Evolutionary conservation across 208 protist genomes (phyloP).

Genomic region (Trypanosoma melophagium): DNA sequence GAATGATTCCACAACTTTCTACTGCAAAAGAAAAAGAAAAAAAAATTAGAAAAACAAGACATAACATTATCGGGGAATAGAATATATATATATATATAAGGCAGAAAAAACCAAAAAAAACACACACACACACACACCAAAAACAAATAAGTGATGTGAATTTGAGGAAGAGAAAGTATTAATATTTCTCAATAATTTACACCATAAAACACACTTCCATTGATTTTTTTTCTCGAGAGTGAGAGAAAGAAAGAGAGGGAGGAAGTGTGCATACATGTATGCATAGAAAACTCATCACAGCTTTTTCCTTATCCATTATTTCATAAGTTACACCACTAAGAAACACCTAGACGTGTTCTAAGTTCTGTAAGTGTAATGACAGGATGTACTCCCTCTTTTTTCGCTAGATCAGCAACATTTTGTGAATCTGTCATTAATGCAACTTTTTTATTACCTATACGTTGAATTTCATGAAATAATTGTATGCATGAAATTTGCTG

Average conservation of each 20-base stretch:
- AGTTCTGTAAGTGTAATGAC: slow-evolving; percentile 44
- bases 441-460: slow-evolving; percentile 43
- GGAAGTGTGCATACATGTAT: neutral
- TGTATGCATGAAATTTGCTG: slow-evolving; percentile 16
- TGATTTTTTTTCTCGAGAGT: neutral
- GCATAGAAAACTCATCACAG: neutral
- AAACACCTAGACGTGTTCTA: slow-evolving; percentile 27
- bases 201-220: neutral
- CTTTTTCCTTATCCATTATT: slow-evolving; percentile 6
- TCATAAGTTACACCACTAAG: slow-evolving; percentile 4
- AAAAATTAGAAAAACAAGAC: neutral
- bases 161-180: too few species aligned
- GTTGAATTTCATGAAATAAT: slow-evolving; percentile 48
- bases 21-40: too few species aligned
- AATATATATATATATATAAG: too few species aligned
- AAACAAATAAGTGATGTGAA: too few species aligned
- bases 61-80: neutral
- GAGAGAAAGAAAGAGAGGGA: slow-evolving; percentile 2
- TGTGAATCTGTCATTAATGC: slow-evolving; percentile 52
- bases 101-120: too few species aligned
- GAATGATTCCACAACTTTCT: neutral
- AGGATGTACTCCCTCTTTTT: slow-evolving; percentile 42
- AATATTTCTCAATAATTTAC: too few species aligned
- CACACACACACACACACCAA: too few species aligned
- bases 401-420: slow-evolving; percentile 35